Evolutionary conservation across 1,284 basidiomycete genomes (phyloP), one percentile per base, ranked within the genome.

Genomic region (Vanrija pseudolonga): DNA sequence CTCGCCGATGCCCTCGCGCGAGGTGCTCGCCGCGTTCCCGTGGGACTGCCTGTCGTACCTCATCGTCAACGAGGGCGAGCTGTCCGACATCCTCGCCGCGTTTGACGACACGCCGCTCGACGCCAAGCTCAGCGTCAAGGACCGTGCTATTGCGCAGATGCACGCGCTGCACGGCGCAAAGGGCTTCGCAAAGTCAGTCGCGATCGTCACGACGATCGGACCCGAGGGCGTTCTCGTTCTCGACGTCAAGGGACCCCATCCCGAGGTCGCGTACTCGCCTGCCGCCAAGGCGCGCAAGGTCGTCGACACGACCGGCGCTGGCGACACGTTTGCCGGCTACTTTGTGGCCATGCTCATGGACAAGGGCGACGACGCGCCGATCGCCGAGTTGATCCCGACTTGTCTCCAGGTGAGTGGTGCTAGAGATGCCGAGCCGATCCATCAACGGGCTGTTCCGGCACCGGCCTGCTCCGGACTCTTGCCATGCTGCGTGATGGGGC

Each of bases 21-120:
- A 60, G 0, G 71, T 81, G 53, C 70, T 82, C 17, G 61, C 63
- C 6, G 44, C 60, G 0, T 81, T 82, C 62, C 75, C 76, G 0
- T 82, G 81, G 81, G 48, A 51, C 0, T 45, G 61, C 18, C 63
- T 82, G 8, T 72, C 76, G 26, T 81, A 80, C 74, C 69, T 83
- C 20, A 71, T 82, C 23, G 77, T 83, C 38, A 83, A 83, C 61
- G 77, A 81, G 56, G 81, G 80, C 19, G 81, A 83, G 58, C 56
- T 67, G 11, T 60, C 54, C n/a, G 65, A 62, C 50, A 63, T 71
- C 12, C 56, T 65, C 8, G 9, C 28, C 11, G 66, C 64, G 18
- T 65, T 67, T 44, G 56, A 47, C 11, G 26, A 20, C 19, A 54
- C 36, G 15, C 46, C 51, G 7, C 19, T 43, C 39, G 32, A 32